Conservation (phyloP, 805 yeast genomes). For the Ogataea glucozyma region DNA sequence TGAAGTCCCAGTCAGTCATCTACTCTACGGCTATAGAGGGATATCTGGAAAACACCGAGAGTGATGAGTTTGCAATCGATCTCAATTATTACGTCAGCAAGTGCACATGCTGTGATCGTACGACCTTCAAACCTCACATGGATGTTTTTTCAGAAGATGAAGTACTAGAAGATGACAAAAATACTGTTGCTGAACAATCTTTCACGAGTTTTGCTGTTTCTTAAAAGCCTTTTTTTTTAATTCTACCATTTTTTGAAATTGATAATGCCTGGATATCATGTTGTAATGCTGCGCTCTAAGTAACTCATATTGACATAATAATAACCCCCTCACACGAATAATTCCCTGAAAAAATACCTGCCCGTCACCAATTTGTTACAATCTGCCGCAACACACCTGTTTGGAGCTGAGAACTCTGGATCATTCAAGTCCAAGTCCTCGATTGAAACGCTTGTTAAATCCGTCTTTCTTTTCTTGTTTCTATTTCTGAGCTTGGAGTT, state of each 20-base stretch:
- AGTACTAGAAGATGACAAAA: slow-evolving; percentile 5
- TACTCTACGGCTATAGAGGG: slow-evolving; percentile 17
- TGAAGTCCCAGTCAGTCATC: slow-evolving; percentile 25
- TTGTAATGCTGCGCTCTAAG: neutral
- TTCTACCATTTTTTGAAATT: too few relatives aligned
- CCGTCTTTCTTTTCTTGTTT: slow-evolving; percentile 25
- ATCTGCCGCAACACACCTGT: slow-evolving; percentile 53
- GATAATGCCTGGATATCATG: neutral
- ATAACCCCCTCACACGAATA: slow-evolving; percentile 38
- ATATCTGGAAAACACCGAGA: slow-evolving; percentile 23
- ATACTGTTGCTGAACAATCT: too few relatives aligned
- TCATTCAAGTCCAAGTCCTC: slow-evolving; percentile 35
- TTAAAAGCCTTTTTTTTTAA: too few relatives aligned
- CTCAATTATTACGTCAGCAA: slow-evolving; percentile 23
- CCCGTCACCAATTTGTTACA: slow-evolving; percentile 49
- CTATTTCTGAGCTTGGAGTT: slow-evolving; percentile 16
- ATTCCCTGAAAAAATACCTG: slow-evolving; percentile 54
- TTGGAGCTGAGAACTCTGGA: slow-evolving; percentile 54
- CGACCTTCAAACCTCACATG: slow-evolving; percentile 2
- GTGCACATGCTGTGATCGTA: slow-evolving; percentile 24
- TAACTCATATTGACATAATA: neutral
- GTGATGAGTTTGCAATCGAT: slow-evolving; percentile 28
- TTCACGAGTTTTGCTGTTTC: neutral
- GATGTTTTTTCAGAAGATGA: slow-evolving; percentile 8
- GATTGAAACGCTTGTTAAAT: slow-evolving; percentile 20